These are phyloP conservation scores for Fusarium napiforme DNA, from an alignment of 2,329 filamentous ascomycete species.

Conservation along the genomic window DNA sequence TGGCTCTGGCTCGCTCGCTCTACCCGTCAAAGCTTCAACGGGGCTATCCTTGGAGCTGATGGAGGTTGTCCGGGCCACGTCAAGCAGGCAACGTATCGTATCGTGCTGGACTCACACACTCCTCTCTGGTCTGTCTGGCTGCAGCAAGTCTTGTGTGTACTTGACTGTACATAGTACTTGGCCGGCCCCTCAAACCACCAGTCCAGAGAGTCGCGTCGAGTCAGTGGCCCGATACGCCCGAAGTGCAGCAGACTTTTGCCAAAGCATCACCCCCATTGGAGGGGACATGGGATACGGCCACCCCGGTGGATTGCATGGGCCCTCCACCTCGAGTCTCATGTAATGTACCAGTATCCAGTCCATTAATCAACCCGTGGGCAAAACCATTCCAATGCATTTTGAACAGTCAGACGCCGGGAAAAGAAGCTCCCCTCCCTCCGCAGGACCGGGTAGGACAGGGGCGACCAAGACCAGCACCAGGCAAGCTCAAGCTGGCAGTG, in stretches of 20 bases:
- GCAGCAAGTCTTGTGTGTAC: background rate
- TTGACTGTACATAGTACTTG: background rate
- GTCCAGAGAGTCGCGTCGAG: slow-evolving; percentile 27
- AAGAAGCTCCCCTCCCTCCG: slow-evolving; percentile 30
- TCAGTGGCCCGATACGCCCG: slow-evolving; percentile 40
- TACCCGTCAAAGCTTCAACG: slow-evolving; percentile 32
- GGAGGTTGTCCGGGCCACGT: slow-evolving; percentile 39
- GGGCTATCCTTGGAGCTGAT: slow-evolving; percentile 37
- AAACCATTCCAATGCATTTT: slow-evolving; percentile 16
- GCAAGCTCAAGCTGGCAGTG: background rate
- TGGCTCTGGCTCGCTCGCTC: slow-evolving; percentile 9
- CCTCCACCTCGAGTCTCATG: slow-evolving; percentile 41
- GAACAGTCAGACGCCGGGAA: slow-evolving; percentile 16
- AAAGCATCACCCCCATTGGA: slow-evolving; percentile 43
- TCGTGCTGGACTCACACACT: background rate
- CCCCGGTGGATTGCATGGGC: slow-evolving; percentile 42
- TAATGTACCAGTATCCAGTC: slow-evolving; percentile 31
- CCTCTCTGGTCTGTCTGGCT: slow-evolving; percentile 12
- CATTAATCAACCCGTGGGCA: slow-evolving; percentile 33
- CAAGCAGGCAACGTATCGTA: slow-evolving; percentile 8
- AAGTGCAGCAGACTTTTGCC: slow-evolving; percentile 45
- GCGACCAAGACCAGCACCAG: background rate
- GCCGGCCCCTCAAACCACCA: slow-evolving; percentile 25
- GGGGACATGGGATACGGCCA: slow-evolving; percentile 36
- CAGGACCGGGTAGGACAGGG: slow-evolving; percentile 31